Evolutionary conservation across 345 rosid species (phyloP).

Genomic region (Melaleuca quinquenervia): DNA sequence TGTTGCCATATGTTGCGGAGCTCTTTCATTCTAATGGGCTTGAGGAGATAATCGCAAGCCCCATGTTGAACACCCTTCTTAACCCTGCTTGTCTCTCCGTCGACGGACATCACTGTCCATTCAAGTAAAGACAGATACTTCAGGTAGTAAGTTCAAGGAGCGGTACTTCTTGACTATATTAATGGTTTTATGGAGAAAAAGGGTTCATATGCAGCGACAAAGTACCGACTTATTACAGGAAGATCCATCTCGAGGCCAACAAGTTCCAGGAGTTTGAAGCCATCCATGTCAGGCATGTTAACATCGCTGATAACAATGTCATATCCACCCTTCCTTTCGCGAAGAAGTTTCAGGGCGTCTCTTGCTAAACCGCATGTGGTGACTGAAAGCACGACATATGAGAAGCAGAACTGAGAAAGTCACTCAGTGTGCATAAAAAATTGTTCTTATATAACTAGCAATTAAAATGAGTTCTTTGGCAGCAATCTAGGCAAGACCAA

Average conservation of each 20-base stretch:
- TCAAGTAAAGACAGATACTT: conserved; percentile 1
- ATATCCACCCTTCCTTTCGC: conserved; percentile 81
- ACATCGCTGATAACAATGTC: conserved; percentile 95
- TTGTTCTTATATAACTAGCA: neutral
- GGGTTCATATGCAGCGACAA: neutral
- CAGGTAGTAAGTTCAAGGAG: conserved; percentile 9
- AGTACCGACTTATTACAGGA: conserved; percentile 84
- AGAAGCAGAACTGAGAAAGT: neutral
- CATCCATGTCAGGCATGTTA: conserved; percentile 99
- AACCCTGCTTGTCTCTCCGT: conserved; percentile 84
- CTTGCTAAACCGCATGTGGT: conserved; percentile 86
- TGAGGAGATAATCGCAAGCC: conserved; percentile 92
- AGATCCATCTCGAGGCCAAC: conserved; percentile 97
- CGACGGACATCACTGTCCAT: conserved; percentile 88
- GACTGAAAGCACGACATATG: conserved; percentile 18
- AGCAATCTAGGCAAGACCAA: neutral
- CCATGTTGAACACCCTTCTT: conserved; percentile 97
- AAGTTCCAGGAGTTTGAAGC: conserved; percentile 87
- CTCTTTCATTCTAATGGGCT: conserved; percentile 95
- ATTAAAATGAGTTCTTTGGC: neutral
- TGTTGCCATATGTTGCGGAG: conserved; percentile 99
- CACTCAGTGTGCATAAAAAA: neutral
- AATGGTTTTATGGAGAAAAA: neutral
- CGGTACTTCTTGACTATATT: neutral
- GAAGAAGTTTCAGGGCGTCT: conserved; percentile 68